Percentiles rank a stretch among this genome's conserved stretches.
phyloP scores from a whole-genome alignment of 345 rosid genomes.

The Gossypium longicalyx region DNA sequence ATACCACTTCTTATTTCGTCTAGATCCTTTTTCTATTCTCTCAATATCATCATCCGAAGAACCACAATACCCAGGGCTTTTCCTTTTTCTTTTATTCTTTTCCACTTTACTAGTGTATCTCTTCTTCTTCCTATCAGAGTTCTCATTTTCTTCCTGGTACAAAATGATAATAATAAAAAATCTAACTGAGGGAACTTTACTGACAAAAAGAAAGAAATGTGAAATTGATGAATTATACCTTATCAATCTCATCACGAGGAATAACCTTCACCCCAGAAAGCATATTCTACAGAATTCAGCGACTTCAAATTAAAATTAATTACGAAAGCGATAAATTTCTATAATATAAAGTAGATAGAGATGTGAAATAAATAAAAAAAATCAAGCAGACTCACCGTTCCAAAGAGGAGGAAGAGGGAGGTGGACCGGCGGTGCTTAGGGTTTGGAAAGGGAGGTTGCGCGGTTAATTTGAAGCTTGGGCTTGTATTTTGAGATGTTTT shows the following conservation, averaged over 20 bases:
- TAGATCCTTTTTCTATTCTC: constrained; percentile 38
- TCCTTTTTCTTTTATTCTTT: constrained; percentile 29
- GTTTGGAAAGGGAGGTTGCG: neutral
- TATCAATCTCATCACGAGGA: constrained; percentile 59
- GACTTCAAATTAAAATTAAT: neutral
- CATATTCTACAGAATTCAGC: constrained; percentile 28
- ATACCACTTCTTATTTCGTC: constrained; percentile 50
- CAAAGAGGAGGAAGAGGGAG: neutral
- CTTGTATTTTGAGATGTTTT: neutral
- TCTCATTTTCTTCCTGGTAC: constrained; percentile 35
- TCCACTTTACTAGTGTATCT: constrained; percentile 32
- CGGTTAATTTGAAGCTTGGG: neutral
- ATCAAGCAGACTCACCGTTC: neutral
- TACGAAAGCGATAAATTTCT: neutral
- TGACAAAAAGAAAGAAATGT: neutral
- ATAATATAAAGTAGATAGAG: neutral
- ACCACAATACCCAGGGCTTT: constrained; percentile 20
- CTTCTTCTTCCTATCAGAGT: constrained; percentile 26
- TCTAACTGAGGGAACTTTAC: neutral
- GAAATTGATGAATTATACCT: constrained; percentile 13
- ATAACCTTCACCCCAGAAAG: constrained; percentile 68
- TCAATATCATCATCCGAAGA: constrained; percentile 50
- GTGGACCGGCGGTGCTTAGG: neutral
- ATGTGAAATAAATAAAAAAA: neutral
- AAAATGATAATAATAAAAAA: neutral